Conservation (phyloP, 495 filamentous ascomycete species). For the Glutinoglossum americanum region DNA sequence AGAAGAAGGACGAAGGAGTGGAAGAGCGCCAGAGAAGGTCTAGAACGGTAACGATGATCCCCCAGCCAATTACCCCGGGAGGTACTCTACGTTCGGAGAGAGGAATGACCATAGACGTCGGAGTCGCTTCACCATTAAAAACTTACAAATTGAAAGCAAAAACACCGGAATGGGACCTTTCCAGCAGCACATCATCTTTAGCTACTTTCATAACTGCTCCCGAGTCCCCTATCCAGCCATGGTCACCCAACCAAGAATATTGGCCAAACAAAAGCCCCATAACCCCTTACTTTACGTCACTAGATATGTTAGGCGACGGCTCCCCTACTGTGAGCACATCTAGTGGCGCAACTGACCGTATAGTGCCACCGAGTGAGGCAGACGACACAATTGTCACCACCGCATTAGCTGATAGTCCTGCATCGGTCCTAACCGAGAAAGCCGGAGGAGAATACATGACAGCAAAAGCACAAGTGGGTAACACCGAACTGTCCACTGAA, state of each 20-base stretch:
- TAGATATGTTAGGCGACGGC: not conserved
- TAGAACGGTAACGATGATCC: not conserved
- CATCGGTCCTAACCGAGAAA: not conserved
- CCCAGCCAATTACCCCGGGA: not conserved
- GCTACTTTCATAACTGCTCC: not conserved
- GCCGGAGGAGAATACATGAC: not conserved
- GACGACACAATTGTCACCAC: not conserved
- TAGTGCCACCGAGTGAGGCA: not conserved
- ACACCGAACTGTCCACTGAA: not conserved
- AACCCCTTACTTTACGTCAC: not conserved
- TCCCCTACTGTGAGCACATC: not conserved
- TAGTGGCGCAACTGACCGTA: not conserved
- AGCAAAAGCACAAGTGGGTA: not conserved
- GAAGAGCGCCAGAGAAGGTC: not conserved
- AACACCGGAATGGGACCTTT: not conserved
- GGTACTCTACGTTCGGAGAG: not conserved
- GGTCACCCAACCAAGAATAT: not conserved
- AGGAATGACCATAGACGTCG: not conserved
- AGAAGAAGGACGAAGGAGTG: not conserved
- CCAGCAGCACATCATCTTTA: not conserved
- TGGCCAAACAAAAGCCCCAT: not conserved
- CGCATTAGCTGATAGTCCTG: not conserved
- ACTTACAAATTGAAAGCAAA: not conserved
- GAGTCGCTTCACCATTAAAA: not conserved
- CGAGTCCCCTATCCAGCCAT: not conserved